Evolutionary conservation across 2,329 filamentous ascomycete species (phyloP).

Genomic region (Eurotiales sp.): DNA sequence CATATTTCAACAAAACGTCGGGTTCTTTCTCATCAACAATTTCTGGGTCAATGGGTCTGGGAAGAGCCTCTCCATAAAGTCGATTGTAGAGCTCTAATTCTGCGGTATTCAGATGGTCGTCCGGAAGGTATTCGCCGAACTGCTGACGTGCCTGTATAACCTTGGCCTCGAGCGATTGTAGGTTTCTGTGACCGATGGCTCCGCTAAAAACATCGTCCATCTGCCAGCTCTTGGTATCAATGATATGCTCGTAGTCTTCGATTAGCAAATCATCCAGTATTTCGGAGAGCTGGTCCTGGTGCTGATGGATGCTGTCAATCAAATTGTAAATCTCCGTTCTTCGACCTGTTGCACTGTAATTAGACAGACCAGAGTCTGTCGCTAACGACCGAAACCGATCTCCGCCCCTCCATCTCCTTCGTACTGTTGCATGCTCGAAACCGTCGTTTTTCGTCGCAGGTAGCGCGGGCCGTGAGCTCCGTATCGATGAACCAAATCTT

Average conservation of each 20-base stretch:
- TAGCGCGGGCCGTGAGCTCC: slow-evolving; percentile 8
- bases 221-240: slow-evolving; percentile 24
- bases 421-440: not conserved
- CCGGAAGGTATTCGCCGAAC: slow-evolving; percentile 74
- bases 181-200: slow-evolving; percentile 29
- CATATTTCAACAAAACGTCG: slow-evolving; percentile 34
- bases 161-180: slow-evolving; percentile 30
- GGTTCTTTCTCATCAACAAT: slow-evolving; percentile 29
- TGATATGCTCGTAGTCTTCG: slow-evolving; percentile 23
- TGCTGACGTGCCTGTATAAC: slow-evolving; percentile 69
- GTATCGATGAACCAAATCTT: slow-evolving; percentile 12
- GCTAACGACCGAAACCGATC: not conserved
- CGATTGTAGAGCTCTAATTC: slow-evolving; percentile 75
- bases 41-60: slow-evolving; percentile 26
- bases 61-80: slow-evolving; percentile 71
- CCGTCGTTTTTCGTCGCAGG: not conserved
- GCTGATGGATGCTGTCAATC: slow-evolving; percentile 35
- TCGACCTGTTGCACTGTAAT: slow-evolving; percentile 19
- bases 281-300: slow-evolving; percentile 31
- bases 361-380: slow-evolving; percentile 16
- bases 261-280: slow-evolving; percentile 34
- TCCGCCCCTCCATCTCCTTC: not conserved
- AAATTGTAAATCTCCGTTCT: slow-evolving; percentile 32
- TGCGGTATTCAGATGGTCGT: slow-evolving; percentile 63
- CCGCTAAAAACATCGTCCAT: slow-evolving; percentile 27